Conservation (phyloP, 805 yeast genomes). For the Isabelozyma pseudorhagii region DNA sequence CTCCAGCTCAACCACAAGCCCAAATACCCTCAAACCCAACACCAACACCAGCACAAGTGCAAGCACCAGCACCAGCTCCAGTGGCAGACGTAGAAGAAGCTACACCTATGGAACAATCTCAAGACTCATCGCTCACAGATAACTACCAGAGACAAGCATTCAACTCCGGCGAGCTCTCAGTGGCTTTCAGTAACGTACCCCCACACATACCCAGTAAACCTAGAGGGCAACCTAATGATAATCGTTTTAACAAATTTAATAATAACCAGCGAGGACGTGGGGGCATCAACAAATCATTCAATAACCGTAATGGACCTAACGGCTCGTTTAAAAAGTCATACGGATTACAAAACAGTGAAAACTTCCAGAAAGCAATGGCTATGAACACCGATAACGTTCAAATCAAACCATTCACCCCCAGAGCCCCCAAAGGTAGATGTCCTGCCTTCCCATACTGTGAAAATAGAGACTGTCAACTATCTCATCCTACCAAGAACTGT, state of each 20-base stretch:
- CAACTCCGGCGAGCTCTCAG: slow-evolving; percentile 17
- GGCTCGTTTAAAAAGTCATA: slow-evolving; percentile 17
- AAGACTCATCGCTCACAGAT: not conserved
- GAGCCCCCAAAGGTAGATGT: slow-evolving; percentile 63
- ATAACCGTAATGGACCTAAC: slow-evolving; percentile 11
- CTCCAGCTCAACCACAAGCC: slow-evolving; percentile 2
- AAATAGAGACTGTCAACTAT: slow-evolving; percentile 63
- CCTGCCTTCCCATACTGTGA: slow-evolving; percentile 69
- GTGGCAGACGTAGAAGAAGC: not conserved
- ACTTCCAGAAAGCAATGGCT: slow-evolving; percentile 40
- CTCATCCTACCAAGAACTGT: slow-evolving; percentile 80
- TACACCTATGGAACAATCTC: not conserved
- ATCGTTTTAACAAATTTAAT: not conserved
- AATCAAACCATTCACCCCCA: slow-evolving; percentile 34
- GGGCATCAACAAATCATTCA: slow-evolving; percentile 18
- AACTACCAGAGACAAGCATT: not conserved
- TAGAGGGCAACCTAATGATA: not conserved
- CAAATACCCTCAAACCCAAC: slow-evolving; percentile 5
- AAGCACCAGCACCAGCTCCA: slow-evolving; percentile 1
- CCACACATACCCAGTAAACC: not conserved
- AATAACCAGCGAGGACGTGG: slow-evolving; percentile 9
- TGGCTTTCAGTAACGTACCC: slow-evolving; percentile 1
- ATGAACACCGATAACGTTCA: slow-evolving; percentile 24
- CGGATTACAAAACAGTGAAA: slow-evolving; percentile 38
- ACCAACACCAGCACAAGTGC: slow-evolving; percentile 1